phyloP scores from a whole-genome alignment of 208 protist species.

The Blastocrithidia nonstop region DNA sequence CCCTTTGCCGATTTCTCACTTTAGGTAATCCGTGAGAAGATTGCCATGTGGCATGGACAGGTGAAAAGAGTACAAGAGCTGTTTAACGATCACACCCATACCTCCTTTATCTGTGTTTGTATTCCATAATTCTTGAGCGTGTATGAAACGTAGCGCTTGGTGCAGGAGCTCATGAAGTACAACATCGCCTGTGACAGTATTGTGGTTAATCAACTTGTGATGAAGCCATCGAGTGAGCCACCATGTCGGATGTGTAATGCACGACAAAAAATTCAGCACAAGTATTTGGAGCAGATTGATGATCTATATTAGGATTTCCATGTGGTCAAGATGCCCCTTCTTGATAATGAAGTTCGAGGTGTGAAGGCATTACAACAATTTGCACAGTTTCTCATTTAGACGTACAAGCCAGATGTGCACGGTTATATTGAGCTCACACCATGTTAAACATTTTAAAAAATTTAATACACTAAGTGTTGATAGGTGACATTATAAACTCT shows the following conservation, averaged over 20 bases:
- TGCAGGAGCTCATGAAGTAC: conserved; percentile 94
- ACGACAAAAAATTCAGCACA: conserved; percentile 86
- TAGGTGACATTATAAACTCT: too few species aligned
- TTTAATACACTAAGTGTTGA: too few species aligned
- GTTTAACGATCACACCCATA: conserved; percentile 60
- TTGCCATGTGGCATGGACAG: conserved; percentile 17
- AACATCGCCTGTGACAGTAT: conserved; percentile 93
- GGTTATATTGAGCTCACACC: conserved; percentile 54
- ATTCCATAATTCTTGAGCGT: conserved; percentile 98
- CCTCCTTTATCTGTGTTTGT: conserved; percentile 97
- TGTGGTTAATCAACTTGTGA: conserved; percentile 92
- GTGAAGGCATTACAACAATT: conserved; percentile 35
- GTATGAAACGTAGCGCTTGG: conserved; percentile 97
- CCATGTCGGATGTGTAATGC: conserved; percentile 81
- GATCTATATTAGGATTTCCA: conserved; percentile 94
- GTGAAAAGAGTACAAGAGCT: conserved; percentile 38
- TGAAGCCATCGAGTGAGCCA: conserved; percentile 29
- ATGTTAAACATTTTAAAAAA: too few species aligned
- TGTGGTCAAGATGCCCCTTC: conserved; percentile 85
- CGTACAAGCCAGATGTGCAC: conserved; percentile 38
- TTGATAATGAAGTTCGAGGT: conserved; percentile 87
- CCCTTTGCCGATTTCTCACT: too few species aligned
- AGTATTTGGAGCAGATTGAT: conserved; percentile 91
- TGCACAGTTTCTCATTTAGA: conserved; percentile 56
- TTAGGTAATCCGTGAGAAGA: conserved; percentile 8